A percentile compares a stretch with the other conserved stretches of the same genome.
phyloP scores from a whole-genome alignment of 805 yeast genomes.

The Barnettozyma wickerhamii region DNA sequence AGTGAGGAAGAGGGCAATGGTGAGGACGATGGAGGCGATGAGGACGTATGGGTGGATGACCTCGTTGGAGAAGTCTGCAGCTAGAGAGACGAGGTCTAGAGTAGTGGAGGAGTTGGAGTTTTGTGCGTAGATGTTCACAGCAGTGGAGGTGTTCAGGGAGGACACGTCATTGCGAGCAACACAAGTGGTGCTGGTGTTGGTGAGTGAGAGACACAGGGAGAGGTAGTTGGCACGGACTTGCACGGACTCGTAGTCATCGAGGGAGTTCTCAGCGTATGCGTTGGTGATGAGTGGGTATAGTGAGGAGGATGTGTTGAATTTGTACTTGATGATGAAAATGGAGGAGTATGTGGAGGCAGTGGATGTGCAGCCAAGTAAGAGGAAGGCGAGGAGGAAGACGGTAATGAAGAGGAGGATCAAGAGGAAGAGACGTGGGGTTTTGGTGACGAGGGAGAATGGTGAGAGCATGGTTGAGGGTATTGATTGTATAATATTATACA shows the following conservation, averaged over 20 bases:
- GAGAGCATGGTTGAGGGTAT: no score
- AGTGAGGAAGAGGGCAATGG: slow-evolving; percentile 36
- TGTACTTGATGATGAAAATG: slow-evolving; percentile 44
- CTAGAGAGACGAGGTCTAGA: slow-evolving; percentile 45
- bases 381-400: slow-evolving; percentile 47
- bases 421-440: slow-evolving; percentile 39
- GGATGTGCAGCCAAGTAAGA: slow-evolving; percentile 52
- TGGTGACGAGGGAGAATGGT: slow-evolving; percentile 35
- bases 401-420: slow-evolving; percentile 41
- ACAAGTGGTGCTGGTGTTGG: slow-evolving; percentile 34
- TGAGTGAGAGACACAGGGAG: slow-evolving; percentile 47
- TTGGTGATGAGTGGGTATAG: slow-evolving; percentile 36
- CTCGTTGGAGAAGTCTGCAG: slow-evolving; percentile 38
- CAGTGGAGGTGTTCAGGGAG: slow-evolving; percentile 24
- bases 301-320: slow-evolving; percentile 43
- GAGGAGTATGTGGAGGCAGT: slow-evolving; percentile 39
- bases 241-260: slow-evolving; percentile 36
- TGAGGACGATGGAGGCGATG: slow-evolving; percentile 42
- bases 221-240: slow-evolving; percentile 49
- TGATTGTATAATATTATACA: no score
- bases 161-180: slow-evolving; percentile 28
- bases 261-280: no score
- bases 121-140: slow-evolving; percentile 32
- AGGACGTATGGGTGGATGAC: slow-evolving; percentile 53
- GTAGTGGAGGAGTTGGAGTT: slow-evolving; percentile 28